Evolutionary conservation across 768 basidiomycete species (phyloP).

Genomic region (Amanita molliuscula): DNA sequence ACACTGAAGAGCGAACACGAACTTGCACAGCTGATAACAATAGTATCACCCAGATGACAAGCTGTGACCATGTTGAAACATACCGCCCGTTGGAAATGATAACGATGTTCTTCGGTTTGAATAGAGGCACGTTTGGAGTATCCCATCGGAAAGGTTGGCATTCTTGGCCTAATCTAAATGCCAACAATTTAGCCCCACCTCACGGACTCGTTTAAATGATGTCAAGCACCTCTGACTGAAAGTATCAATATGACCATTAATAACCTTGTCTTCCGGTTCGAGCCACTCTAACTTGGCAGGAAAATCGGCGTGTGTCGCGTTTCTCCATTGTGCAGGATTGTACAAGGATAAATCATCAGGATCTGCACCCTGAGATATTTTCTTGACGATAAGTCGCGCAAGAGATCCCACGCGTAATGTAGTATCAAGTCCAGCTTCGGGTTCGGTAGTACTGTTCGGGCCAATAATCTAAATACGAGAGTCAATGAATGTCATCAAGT

Average conservation of each 20-base stretch:
- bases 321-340: slow-evolving; percentile 38
- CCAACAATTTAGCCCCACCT: neutral
- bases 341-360: slow-evolving; percentile 34
- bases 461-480: slow-evolving; percentile 31
- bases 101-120: slow-evolving; percentile 35
- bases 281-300: slow-evolving; percentile 36
- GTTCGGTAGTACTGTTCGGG: slow-evolving; percentile 37
- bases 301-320: slow-evolving; percentile 34
- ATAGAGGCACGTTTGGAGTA: slow-evolving; percentile 34
- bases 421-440: slow-evolving; percentile 47
- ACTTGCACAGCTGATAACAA: slow-evolving; percentile 29
- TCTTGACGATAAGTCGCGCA: slow-evolving; percentile 37
- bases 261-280: slow-evolving; percentile 26
- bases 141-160: slow-evolving; percentile 28
- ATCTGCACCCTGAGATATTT: slow-evolving; percentile 32
- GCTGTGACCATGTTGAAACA: neutral
- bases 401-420: slow-evolving; percentile 36
- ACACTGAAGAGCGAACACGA: slow-evolving; percentile 39
- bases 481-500: neutral
- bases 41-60: neutral
- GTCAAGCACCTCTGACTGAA: slow-evolving; percentile 36
- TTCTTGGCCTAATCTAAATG: slow-evolving; percentile 32
- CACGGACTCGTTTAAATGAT: neutral
- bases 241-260: slow-evolving; percentile 39
- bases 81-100: slow-evolving; percentile 50